Conservation (phyloP, 1,284 basidiomycete species). For the Taiwanofungus camphoratus region DNA sequence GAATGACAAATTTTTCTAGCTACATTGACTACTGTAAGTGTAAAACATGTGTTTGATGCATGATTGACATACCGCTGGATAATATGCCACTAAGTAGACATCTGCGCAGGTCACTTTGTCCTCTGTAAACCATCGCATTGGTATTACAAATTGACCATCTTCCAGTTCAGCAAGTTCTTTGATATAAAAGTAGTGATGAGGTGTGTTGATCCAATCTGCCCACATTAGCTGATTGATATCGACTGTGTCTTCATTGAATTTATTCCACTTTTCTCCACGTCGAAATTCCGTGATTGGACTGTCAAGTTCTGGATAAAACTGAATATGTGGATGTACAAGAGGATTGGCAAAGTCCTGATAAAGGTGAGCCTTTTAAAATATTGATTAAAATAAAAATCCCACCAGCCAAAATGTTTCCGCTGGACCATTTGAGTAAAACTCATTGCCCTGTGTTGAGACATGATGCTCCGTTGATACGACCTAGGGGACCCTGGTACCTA, state of each 20-base stretch:
- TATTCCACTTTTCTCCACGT: slow-evolving; percentile 28
- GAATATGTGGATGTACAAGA: slow-evolving; percentile 23
- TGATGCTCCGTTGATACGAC: slow-evolving; percentile 21
- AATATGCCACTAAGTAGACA: slow-evolving; percentile 3
- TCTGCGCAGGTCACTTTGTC: slow-evolving; percentile 5
- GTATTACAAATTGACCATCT: slow-evolving; percentile 20
- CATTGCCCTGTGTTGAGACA: slow-evolving; percentile 24
- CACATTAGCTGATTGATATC: slow-evolving; percentile 30
- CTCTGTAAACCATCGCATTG: slow-evolving; percentile 13
- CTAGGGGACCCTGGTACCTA: too few relatives aligned
- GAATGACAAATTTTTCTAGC: not conserved
- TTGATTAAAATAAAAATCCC: slow-evolving; percentile 2
- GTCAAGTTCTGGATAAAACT: slow-evolving; percentile 27
- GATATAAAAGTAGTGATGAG: slow-evolving; percentile 18
- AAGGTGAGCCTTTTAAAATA: not conserved
- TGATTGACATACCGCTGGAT: slow-evolving; percentile 1
- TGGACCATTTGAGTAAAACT: slow-evolving; percentile 29
- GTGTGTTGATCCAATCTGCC: slow-evolving; percentile 22
- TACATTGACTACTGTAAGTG: not conserved
- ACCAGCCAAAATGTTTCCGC: slow-evolving; percentile 23
- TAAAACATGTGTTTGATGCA: not conserved
- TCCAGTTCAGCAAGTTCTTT: slow-evolving; percentile 24
- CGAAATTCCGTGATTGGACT: slow-evolving; percentile 24
- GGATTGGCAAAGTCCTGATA: slow-evolving; percentile 33
- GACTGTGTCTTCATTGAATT: slow-evolving; percentile 17